Base-by-base conservation (phyloP, 108 stramenopile species). In the Cyclotella choctawhatcheeana region DNA sequence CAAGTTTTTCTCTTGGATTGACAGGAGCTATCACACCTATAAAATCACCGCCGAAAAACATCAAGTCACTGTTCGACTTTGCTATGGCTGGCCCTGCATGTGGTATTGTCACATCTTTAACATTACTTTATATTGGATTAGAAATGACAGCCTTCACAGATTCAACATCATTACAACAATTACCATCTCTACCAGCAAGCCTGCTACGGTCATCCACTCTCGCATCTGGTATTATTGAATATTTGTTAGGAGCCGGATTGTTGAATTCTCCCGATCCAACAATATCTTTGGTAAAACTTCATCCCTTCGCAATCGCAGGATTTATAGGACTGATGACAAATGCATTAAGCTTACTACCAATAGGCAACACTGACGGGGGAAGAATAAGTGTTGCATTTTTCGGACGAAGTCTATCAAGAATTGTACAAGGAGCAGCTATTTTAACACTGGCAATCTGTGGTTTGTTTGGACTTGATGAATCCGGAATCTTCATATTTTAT, bases 321-420 rank as follows among this genome's bases (percentile, higher is more conserved):
- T 82, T 77, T 67, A 59, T 65, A 12, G 87, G 87, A 20, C 72
- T 88, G 10, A 30, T 88, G 22, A 73, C 70, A 5, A 89, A 85
- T 69, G 86, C 88, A 22, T 63, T 89, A 18, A 73, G 69, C 30
- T 56, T 84, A 16, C 69, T 89, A 24, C 88, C 88, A 17, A 77
- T 89, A 14, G 88, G 88, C 47, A 85, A 90, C 32, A 90, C 92
- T 14, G 92, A 93, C 55, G 92, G 92, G 20, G 92, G 92, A 29
- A 58, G 92, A 44, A 88, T 89, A 44, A 53, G 76, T 21, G 40
- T 79, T 20, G 74, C 89, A 1, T 85, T 93, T 64, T 90, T 93
- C 73, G 92, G 92, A 24, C 59, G 92, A 59, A 72, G 79, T 14
- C 84, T 82, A 48, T 76, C 88, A 1, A 81, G 86, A 44, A 69